These are phyloP conservation scores for Selaginella tamariscina DNA, from an alignment of 75 land plant species.

Conservation along the genomic window DNA sequence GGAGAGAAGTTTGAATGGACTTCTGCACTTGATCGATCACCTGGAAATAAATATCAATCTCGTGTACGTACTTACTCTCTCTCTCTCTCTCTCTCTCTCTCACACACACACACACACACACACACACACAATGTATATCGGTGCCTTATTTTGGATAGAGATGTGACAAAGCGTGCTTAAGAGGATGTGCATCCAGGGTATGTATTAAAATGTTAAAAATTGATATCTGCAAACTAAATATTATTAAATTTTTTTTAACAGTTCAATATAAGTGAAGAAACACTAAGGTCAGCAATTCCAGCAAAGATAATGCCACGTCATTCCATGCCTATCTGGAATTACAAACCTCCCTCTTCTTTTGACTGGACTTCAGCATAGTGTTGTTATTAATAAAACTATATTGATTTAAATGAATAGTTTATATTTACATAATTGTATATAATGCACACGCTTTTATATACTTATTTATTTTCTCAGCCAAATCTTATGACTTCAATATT, in stretches of 20 bases:
- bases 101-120: no score
- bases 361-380: neutral
- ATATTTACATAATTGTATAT: no score
- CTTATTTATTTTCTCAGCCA: no score
- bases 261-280: conserved; percentile 15
- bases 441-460: no score
- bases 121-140: no score
- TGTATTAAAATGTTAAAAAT: neutral
- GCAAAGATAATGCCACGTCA: neutral
- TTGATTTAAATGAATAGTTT: no score
- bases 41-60: conserved; percentile 9
- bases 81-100: no score
- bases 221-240: neutral
- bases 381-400: no score
- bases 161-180: conserved; percentile 18
- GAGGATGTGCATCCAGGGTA: conserved; percentile 18
- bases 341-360: neutral
- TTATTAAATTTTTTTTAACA: neutral
- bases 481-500: no score
- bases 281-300: neutral
- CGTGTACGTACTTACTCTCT: no score
- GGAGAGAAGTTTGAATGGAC: conserved; percentile 16
- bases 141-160: no score
- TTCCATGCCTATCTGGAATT: neutral
- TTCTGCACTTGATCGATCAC: conserved; percentile 12